phyloP scores from a whole-genome alignment of 371 early-diverging fungal genomes.

The Apophysomyces trapeziformis region DNA sequence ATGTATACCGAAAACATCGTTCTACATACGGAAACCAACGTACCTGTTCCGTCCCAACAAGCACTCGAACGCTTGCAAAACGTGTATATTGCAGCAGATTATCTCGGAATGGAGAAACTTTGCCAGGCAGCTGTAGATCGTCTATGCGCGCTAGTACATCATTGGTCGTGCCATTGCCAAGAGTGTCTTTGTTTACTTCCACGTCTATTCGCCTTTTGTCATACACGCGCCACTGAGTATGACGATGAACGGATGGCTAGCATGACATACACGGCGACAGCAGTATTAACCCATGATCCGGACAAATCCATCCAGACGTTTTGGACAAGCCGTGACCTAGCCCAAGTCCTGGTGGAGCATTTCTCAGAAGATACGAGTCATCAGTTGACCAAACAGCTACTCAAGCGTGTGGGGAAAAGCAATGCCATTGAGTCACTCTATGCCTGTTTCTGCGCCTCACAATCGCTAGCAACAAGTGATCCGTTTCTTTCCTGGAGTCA shows the following conservation, averaged over 20 bases:
- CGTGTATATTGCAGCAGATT: constrained; percentile 39
- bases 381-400: constrained; percentile 9
- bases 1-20: constrained; percentile 18
- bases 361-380: constrained; percentile 5
- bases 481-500: constrained; percentile 19
- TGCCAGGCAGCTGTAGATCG: constrained; percentile 19
- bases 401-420: constrained; percentile 14
- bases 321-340: constrained; percentile 19
- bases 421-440: constrained; percentile 28
- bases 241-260: constrained; percentile 11
- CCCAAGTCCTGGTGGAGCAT: constrained; percentile 5
- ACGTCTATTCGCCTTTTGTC: constrained; percentile 22
- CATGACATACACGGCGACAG: constrained; percentile 2
- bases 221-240: constrained; percentile 17
- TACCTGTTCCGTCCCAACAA: constrained; percentile 10
- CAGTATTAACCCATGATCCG: constrained; percentile 17
- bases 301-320: constrained; percentile 15
- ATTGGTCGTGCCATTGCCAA: constrained; percentile 31
- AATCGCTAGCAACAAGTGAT: constrained; percentile 9
- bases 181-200: constrained; percentile 26
- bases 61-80: constrained; percentile 22
- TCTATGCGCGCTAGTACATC: constrained; percentile 23
- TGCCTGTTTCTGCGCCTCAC: constrained; percentile 23
- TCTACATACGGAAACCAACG: constrained; percentile 4
- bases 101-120: constrained; percentile 37